Base-by-base conservation (phyloP, 495 filamentous ascomycete species). In the Lepidopterella palustris region DNA sequence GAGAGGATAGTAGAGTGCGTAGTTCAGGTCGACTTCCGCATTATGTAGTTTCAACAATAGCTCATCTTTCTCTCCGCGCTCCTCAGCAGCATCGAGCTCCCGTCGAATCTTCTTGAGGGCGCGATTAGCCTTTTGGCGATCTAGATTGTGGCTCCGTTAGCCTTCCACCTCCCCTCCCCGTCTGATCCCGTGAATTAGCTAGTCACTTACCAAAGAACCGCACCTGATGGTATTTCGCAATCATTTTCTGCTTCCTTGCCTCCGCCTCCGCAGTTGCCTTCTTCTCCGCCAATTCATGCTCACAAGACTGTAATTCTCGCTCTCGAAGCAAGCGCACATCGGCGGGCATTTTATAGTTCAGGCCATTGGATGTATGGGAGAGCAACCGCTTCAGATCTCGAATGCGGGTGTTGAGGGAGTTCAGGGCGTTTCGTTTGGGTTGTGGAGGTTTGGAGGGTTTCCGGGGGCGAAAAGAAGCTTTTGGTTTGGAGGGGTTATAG, bases 141-240 rank as follows among this genome's bases (percentile, higher is more conserved):
- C 92, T 95, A 65, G 53, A 54, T 69, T 59, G 28, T 59, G 32
- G 20, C 5, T 53, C 47, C n/a, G 39, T 20, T 3, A n/a, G n/a
- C n/a, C n/a, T n/a, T n/a, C n/a, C n/a, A n/a, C n/a, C n/a, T n/a
- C n/a, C n/a, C n/a, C n/a, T n/a, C n/a, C n/a, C n/a, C n/a, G n/a
- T n/a, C n/a, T n/a, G n/a, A n/a, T n/a, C n/a, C n/a, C n/a, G n/a
- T n/a, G n/a, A n/a, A n/a, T n/a, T n/a, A n/a, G 25, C 15, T 18
- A 4, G 10, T 0, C 6, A 68, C 79, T 52, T 72, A 88, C 91
- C 80, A 80, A 87, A 89, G 71, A 98, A 98, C 50, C 93, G 79
- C 24, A 97, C 87, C 82, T 93, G 96, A 70, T 96, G 92, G 69
- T 96, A 98, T 66, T 84, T 90, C 69, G 79, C 81, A 51, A 92